Percentiles rank a stretch among this genome's conserved stretches.
Evolutionary conservation across 2,329 filamentous ascomycete genomes (phyloP).

Genomic region (Phyllosticta citrichinensis): DNA sequence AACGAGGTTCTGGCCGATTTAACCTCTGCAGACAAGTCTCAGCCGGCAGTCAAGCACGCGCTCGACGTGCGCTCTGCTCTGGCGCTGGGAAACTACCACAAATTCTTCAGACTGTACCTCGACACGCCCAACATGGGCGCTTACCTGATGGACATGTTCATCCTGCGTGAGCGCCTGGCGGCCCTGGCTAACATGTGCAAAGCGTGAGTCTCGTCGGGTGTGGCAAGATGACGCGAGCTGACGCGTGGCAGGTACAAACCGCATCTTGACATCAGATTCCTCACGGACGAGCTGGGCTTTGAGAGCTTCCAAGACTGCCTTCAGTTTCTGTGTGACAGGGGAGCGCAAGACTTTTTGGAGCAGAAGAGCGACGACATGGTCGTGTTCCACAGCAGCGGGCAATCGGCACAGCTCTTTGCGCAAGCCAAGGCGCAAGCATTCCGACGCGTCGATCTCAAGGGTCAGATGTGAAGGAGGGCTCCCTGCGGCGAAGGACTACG

Average conservation of each 20-base stretch:
- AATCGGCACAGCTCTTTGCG: constrained; percentile 53
- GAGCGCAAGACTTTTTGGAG: constrained; percentile 65
- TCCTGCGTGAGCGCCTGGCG: constrained; percentile 81
- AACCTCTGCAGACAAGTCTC: constrained; percentile 91
- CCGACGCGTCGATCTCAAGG: constrained; percentile 88
- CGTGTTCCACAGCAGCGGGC: constrained; percentile 35
- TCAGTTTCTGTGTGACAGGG: constrained; percentile 78
- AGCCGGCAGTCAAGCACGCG: constrained; percentile 78
- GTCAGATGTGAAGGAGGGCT: constrained; percentile 61
- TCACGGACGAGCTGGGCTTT: constrained; percentile 93
- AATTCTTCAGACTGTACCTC: constrained; percentile 92
- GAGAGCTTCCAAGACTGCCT: constrained; percentile 84
- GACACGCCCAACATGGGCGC: constrained; percentile 94
- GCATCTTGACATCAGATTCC: constrained; percentile 77
- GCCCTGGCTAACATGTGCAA: constrained; percentile 88
- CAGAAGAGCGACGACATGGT: constrained; percentile 52
- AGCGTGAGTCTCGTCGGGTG: constrained; percentile 53
- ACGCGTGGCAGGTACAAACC: constrained; percentile 66
- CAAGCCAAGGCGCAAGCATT: constrained; percentile 63
- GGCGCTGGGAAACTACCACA: constrained; percentile 92
- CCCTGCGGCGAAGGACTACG: background rate
- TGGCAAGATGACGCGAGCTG: background rate
- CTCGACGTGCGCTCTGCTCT: constrained; percentile 83
- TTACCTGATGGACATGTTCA: constrained; percentile 99
- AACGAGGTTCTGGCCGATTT: constrained; percentile 98